These are phyloP conservation scores for Penicillium sp. DNA, from an alignment of 2,329 filamentous ascomycete genomes.

Conservation along the genomic window DNA sequence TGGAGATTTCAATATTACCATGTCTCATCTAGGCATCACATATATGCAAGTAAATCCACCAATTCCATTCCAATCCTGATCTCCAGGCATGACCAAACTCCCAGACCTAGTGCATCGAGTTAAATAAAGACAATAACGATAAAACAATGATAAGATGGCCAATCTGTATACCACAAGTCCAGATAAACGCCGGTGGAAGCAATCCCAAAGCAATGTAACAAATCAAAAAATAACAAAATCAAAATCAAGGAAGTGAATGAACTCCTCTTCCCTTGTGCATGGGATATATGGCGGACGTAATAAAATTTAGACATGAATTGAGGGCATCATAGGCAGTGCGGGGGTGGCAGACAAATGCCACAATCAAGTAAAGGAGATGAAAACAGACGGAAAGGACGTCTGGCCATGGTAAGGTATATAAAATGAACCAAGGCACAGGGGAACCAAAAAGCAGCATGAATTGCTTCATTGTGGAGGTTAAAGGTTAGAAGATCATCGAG, in stretches of 20 bases:
- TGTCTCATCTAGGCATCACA: slow-evolving; percentile 21
- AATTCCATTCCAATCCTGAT: neutral
- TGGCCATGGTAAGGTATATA: neutral
- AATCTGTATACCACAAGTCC: slow-evolving; percentile 23
- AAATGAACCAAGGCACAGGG: neutral
- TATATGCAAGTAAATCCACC: slow-evolving; percentile 9
- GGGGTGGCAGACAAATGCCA: neutral
- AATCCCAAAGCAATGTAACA: neutral
- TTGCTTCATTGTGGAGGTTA: neutral
- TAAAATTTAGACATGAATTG: slow-evolving; percentile 6
- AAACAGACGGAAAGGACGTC: neutral
- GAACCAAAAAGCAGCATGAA: neutral
- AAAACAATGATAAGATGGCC: slow-evolving; percentile 14
- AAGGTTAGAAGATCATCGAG: slow-evolving; percentile 25
- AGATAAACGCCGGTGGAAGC: slow-evolving; percentile 16
- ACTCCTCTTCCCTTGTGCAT: slow-evolving; percentile 21
- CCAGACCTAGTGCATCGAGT: slow-evolving; percentile 15
- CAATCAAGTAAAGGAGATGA: neutral
- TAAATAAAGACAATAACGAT: neutral
- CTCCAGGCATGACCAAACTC: slow-evolving; percentile 17
- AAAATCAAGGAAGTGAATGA: slow-evolving; percentile 1
- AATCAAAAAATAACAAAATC: neutral
- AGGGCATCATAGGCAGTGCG: slow-evolving; percentile 5
- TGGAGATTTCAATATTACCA: neutral
- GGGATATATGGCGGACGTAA: slow-evolving; percentile 24